Percentiles rank a stretch among this genome's conserved stretches.
phyloP scores from a whole-genome alignment of 2,329 filamentous ascomycete species.

The Didymella sp. region DNA sequence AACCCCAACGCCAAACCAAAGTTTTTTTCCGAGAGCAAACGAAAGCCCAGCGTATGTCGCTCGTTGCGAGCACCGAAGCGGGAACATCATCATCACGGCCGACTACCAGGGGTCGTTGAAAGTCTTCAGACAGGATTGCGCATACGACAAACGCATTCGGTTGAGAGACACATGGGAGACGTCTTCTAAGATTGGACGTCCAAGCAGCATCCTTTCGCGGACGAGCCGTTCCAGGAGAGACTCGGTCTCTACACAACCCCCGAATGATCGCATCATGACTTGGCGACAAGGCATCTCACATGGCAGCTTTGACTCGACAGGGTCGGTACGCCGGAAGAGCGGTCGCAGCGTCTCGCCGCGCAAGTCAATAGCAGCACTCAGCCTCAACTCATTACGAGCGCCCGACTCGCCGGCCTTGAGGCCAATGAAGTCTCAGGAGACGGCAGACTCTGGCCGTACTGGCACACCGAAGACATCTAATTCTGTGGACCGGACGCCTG shows the following conservation, averaged over 20 bases:
- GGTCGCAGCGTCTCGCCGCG: conserved; percentile 58
- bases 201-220: conserved; percentile 64
- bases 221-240: conserved; percentile 58
- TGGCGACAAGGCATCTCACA: conserved; percentile 79
- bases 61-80: conserved; percentile 75
- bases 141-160: conserved; percentile 72
- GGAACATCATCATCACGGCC: conserved; percentile 91
- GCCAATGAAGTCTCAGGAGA: conserved; percentile 21
- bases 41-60: conserved; percentile 80
- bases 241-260: conserved; percentile 57
- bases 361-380: conserved; percentile 48
- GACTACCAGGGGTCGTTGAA: conserved; percentile 90
- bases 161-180: conserved; percentile 76
- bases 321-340: conserved; percentile 28
- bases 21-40: conserved; percentile 54
- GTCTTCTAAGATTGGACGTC: conserved; percentile 60
- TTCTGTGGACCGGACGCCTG: conserved; percentile 24
- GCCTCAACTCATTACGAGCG: conserved; percentile 22
- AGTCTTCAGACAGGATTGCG: conserved; percentile 94
- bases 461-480: conserved; percentile 32
- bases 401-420: conserved; percentile 31
- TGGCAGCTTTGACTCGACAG: conserved; percentile 55
- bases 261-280: conserved; percentile 79
- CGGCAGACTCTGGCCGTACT: conserved; percentile 21
- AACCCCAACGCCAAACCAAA: conserved; percentile 46